Evolutionary conservation across 805 yeast species (phyloP).

Genomic region (Pichia gijzeniarum): DNA sequence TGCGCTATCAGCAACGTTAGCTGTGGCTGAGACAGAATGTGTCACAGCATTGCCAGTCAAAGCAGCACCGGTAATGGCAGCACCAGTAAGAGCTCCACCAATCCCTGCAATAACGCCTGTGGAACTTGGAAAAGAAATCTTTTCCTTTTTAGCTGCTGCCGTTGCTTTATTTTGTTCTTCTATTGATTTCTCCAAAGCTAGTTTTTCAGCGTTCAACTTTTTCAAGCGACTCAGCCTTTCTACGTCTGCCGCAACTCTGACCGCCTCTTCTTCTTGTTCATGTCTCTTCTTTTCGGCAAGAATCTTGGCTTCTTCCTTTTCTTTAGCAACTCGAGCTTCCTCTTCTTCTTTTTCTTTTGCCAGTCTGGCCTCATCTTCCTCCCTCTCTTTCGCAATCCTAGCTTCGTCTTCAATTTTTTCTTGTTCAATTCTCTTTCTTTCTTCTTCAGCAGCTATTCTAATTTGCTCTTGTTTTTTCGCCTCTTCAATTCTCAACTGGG

Average conservation of each 20-base stretch:
- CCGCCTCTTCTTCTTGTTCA: slow-evolving; percentile 32
- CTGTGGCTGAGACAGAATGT: slow-evolving; percentile 19
- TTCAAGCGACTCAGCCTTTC: slow-evolving; percentile 36
- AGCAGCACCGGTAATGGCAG: slow-evolving; percentile 17
- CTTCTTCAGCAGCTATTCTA: slow-evolving; percentile 34
- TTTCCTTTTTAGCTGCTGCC: slow-evolving; percentile 24
- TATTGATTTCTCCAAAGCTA: slow-evolving; percentile 26
- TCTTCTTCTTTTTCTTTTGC: slow-evolving; percentile 31
- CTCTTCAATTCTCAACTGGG: slow-evolving; percentile 37
- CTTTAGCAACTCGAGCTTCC: slow-evolving; percentile 29
- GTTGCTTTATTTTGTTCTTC: slow-evolving; percentile 35
- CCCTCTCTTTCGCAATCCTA: slow-evolving; percentile 26
- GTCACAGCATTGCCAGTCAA: slow-evolving; percentile 17
- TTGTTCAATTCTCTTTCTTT: slow-evolving; percentile 35
- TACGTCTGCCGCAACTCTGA: slow-evolving; percentile 24
- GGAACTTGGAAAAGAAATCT: not conserved
- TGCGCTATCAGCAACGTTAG: slow-evolving; percentile 21
- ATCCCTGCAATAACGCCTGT: slow-evolving; percentile 25
- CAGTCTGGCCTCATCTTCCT: slow-evolving; percentile 23
- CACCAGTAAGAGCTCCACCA: slow-evolving; percentile 18
- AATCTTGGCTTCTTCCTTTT: slow-evolving; percentile 27
- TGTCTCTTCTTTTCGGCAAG: slow-evolving; percentile 26
- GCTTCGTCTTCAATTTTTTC: slow-evolving; percentile 33
- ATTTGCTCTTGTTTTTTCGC: slow-evolving; percentile 42
- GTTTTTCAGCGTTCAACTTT: slow-evolving; percentile 30